Base-by-base conservation (phyloP, 805 yeast species). In the Metschnikowia drakensbergensis region DNA sequence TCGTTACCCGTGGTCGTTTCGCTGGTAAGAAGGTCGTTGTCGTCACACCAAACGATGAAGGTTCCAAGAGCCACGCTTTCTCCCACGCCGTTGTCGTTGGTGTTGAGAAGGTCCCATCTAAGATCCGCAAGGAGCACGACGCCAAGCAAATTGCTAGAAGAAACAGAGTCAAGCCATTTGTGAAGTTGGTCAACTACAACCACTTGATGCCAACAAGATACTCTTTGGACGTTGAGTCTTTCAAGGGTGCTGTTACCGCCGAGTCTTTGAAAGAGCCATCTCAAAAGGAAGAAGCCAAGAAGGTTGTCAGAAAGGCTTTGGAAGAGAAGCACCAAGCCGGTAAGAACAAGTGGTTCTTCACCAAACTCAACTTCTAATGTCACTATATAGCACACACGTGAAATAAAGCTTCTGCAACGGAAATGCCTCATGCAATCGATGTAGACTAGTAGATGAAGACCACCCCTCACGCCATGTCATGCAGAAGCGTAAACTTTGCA, bases 21-120 rank as follows among this genome's bases (percentile, higher is more conserved):
- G 99, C 99, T 76, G 99, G 99, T 83, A 92, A 91, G 88, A 94
- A 94, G 87, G 99, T 94, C 64, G 99, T 94, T 75, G 90, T 94
- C 73, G 91, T 94, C 74, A 90, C 88, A 80, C 94, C 97, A 66
- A 95, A 88, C 75, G 98, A 94, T 72, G 97, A 94, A 72, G 99
- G 99, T 74, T 82, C 98, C 81, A 94, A 94, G 82, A 74, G 94
- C 60, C 97, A 92, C 83, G 94, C 95, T 70, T 94, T 90, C 88
- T 96, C 97, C 75, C 98, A 94, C 71, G 99, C 99, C 74, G 83
- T 94, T 68, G 99, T 94, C 71, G 98, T 96, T 64, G 99, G 99
- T 84, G 84, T 94, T 65, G 99, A 94, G 84, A 88, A 97, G 78
- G 87, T 86, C 79, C 99, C 99, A 77, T 80, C 87, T 74, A 91